Conservation (phyloP, 495 filamentous ascomycete genomes). For the Penicillium roqueforti region DNA sequence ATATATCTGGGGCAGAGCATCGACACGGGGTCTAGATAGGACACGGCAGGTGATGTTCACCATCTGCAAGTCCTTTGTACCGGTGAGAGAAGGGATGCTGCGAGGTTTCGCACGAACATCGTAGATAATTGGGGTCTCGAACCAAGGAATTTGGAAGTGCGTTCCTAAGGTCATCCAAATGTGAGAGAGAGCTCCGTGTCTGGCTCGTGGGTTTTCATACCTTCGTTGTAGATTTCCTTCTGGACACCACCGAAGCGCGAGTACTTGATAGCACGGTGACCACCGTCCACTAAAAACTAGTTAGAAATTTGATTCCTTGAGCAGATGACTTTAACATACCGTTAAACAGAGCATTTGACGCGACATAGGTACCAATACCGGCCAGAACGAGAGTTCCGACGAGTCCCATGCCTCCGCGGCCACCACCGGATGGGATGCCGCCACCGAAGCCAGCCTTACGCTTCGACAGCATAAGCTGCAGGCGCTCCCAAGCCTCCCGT, state of each 20-base stretch:
- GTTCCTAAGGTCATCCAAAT: slow-evolving; percentile 59
- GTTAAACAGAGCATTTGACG: slow-evolving; percentile 94
- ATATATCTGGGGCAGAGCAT: slow-evolving; percentile 92
- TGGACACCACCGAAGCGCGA: slow-evolving; percentile 87
- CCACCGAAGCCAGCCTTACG: slow-evolving; percentile 42
- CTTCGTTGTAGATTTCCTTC: slow-evolving; percentile 96
- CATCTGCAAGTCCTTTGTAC: slow-evolving; percentile 99
- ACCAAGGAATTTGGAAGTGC: slow-evolving; percentile 89
- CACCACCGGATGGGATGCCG: slow-evolving; percentile 46
- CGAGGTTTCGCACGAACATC: slow-evolving; percentile 97
- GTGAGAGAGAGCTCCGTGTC: slow-evolving; percentile 19
- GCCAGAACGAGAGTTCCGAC: slow-evolving; percentile 53
- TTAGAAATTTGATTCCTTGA: neutral
- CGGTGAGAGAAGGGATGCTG: slow-evolving; percentile 94
- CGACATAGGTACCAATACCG: slow-evolving; percentile 57
- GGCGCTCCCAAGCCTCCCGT: slow-evolving; percentile 58
- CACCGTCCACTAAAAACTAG: slow-evolving; percentile 78
- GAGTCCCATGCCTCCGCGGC: slow-evolving; percentile 41
- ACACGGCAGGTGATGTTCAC: slow-evolving; percentile 99
- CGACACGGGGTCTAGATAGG: slow-evolving; percentile 81
- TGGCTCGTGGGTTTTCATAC: slow-evolving; percentile 43
- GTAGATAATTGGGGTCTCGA: slow-evolving; percentile 94
- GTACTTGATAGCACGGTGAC: slow-evolving; percentile 98
- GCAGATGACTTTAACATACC: slow-evolving; percentile 37
- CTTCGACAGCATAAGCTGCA: slow-evolving; percentile 59